Evolutionary conservation across 768 basidiomycete species (phyloP).

Genomic region (Russula olivacea): DNA sequence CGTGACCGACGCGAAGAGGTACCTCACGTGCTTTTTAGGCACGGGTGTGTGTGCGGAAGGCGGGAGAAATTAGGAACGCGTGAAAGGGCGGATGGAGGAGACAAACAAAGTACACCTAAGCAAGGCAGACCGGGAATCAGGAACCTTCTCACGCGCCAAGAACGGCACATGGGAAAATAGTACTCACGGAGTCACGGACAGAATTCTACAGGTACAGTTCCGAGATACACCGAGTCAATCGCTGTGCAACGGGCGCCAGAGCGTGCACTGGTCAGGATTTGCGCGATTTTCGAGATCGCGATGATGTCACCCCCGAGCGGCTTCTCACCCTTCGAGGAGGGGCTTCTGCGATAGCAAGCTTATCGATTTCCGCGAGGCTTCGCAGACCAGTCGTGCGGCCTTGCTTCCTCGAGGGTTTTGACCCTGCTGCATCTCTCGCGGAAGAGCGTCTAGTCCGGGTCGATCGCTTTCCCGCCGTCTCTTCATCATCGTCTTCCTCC

Average conservation of each 20-base stretch:
- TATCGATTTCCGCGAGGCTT: conserved; percentile 10
- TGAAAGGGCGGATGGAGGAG: neutral
- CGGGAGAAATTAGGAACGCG: neutral
- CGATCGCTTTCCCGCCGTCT: neutral
- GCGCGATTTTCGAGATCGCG: conserved; percentile 18
- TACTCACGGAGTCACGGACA: conserved; percentile 11
- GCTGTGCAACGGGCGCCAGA: neutral
- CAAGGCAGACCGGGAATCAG: neutral
- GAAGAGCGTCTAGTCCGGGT: neutral
- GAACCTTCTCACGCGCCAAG: neutral
- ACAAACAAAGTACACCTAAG: conserved; percentile 13
- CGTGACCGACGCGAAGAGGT: conserved; percentile 12
- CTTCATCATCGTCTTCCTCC: neutral
- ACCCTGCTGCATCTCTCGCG: neutral
- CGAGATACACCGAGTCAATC: neutral
- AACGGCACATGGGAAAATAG: neutral
- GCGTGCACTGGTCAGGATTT: conserved; percentile 7
- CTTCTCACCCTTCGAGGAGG: conserved; percentile 18
- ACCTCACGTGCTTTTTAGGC: conserved; percentile 9
- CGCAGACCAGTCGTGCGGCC: neutral
- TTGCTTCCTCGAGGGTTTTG: conserved; percentile 13
- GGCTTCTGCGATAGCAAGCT: neutral
- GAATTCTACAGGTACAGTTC: conserved; percentile 7
- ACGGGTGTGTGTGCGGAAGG: neutral
- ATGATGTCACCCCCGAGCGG: conserved; percentile 19